Conservation (phyloP, 768 basidiomycete genomes). For the Calocybe gangraenosa region DNA sequence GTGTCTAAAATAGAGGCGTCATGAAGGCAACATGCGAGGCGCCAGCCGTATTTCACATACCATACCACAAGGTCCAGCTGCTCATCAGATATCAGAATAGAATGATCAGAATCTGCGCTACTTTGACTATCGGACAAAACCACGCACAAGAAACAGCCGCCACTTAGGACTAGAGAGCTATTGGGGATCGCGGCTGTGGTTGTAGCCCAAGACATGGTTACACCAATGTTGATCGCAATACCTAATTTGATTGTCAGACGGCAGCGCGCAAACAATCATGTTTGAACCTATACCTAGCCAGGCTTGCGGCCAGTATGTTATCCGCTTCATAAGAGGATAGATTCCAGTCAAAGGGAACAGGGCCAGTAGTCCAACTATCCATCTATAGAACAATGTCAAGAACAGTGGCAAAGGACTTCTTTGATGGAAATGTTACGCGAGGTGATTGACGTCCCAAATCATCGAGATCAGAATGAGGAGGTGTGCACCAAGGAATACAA, state of each 20-base stretch:
- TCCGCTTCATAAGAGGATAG: slow-evolving; percentile 24
- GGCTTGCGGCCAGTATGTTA: slow-evolving; percentile 24
- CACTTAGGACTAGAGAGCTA: too few relatives aligned
- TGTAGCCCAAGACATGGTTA: slow-evolving; percentile 27
- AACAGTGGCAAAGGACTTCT: background rate
- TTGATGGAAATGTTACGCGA: slow-evolving; percentile 2
- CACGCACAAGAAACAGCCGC: too few relatives aligned
- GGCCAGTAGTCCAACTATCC: slow-evolving; percentile 3
- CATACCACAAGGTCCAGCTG: slow-evolving; percentile 18
- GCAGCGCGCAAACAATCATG: background rate
- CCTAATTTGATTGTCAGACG: slow-evolving; percentile 4
- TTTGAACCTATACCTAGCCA: slow-evolving; percentile 16
- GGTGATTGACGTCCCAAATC: slow-evolving; percentile 1
- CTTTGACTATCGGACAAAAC: too few relatives aligned
- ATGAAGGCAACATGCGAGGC: too few relatives aligned
- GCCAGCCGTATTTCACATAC: slow-evolving; percentile 7
- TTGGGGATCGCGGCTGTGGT: too few relatives aligned
- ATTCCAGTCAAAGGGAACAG: slow-evolving; percentile 10
- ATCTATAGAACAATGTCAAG: background rate
- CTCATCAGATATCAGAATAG: background rate
- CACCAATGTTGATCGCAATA: slow-evolving; percentile 26
- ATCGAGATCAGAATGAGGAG: background rate
- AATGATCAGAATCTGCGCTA: background rate
- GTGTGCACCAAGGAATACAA: background rate
- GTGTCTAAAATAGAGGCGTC: too few relatives aligned